A percentile compares a stretch with the other conserved stretches of the same genome.
Evolutionary conservation across 305 asterid genomes (phyloP).

Genomic region (Caryopteris hybrid): DNA sequence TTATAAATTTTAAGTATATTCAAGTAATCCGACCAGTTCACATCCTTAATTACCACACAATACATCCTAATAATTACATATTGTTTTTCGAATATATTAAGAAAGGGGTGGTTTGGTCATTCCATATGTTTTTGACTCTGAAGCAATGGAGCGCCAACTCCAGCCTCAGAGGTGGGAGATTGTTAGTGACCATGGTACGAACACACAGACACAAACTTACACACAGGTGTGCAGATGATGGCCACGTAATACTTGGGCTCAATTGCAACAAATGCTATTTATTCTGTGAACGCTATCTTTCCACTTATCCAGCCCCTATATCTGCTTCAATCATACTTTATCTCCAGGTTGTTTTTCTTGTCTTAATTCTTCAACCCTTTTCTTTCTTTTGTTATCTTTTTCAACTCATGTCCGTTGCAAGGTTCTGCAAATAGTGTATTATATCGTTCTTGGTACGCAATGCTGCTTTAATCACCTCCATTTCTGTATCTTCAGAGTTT

Average conservation of each 20-base stretch:
- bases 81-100: no score
- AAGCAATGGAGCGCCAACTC: conserved; percentile 17
- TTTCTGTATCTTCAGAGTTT: neutral
- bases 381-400: neutral
- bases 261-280: conserved; percentile 31
- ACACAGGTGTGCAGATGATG: conserved; percentile 29
- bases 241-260: conserved; percentile 32
- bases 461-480: neutral
- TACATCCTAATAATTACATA: no score
- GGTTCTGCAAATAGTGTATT: no score
- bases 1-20: no score
- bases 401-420: neutral
- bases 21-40: no score
- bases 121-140: neutral
- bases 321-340: neutral
- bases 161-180: neutral
- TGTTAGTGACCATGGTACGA: conserved; percentile 21
- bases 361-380: neutral
- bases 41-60: no score
- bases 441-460: neutral
- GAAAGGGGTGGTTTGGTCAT: conserved; percentile 22
- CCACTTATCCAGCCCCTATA: conserved; percentile 39
- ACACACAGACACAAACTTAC: conserved; percentile 21
- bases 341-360: conserved; percentile 19
- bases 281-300: conserved; percentile 53